phyloP scores from a whole-genome alignment of 768 basidiomycete genomes.

The Daedaleopsis nitida region DNA sequence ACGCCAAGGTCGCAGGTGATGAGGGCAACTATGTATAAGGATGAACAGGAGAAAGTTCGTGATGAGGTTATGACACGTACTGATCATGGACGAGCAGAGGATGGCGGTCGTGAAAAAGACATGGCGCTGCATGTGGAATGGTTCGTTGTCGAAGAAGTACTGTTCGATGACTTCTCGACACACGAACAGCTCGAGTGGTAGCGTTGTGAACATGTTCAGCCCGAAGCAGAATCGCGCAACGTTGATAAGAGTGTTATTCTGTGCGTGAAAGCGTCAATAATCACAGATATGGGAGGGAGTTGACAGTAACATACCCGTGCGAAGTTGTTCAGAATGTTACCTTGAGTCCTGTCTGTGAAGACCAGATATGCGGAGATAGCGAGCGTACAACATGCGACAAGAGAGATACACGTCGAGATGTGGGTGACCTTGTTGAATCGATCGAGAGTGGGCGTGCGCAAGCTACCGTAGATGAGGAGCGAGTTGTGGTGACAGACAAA shows the following conservation, averaged over 20 bases:
- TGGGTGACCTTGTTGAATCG: conserved; percentile 93
- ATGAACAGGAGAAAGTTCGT: not conserved
- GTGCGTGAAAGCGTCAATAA: conserved; percentile 6
- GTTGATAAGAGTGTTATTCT: conserved; percentile 90
- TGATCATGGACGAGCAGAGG: conserved; percentile 77
- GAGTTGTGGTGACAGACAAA: conserved; percentile 99
- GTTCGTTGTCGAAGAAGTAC: conserved; percentile 89
- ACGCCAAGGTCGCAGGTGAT: conserved; percentile 97
- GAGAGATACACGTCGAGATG: conserved; percentile 81
- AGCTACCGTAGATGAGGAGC: conserved; percentile 90
- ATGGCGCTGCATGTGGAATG: conserved; percentile 82
- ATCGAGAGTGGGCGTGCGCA: conserved; percentile 92
- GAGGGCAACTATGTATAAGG: conserved; percentile 64
- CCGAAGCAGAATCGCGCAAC: conserved; percentile 94
- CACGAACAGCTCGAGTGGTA: conserved; percentile 95
- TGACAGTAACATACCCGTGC: conserved; percentile 53
- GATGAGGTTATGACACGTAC: conserved; percentile 45
- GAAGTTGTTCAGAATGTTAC: conserved; percentile 98
- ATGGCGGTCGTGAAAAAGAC: conserved; percentile 89
- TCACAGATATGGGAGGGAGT: not conserved
- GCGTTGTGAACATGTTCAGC: conserved; percentile 96
- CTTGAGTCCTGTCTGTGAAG: conserved; percentile 89
- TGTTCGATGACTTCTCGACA: conserved; percentile 98
- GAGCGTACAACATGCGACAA: conserved; percentile 83
- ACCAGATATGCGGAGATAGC: conserved; percentile 85